Conservation (phyloP, 352 stramenopile genomes). For the Phytopythium montanum region DNA sequence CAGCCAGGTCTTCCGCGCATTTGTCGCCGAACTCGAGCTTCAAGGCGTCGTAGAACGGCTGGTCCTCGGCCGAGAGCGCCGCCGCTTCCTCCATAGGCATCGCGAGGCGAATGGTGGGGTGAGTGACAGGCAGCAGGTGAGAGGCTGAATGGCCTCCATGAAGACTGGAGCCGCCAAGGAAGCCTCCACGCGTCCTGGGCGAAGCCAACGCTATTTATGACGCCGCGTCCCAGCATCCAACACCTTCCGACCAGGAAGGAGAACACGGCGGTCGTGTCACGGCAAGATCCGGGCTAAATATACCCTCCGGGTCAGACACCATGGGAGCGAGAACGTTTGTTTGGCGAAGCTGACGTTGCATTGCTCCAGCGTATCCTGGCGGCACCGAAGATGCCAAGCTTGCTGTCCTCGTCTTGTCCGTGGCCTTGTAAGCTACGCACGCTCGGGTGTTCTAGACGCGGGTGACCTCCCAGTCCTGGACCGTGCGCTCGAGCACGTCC, state of each 20-base stretch:
- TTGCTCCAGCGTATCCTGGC: no score
- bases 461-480: conserved; percentile 73
- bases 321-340: neutral
- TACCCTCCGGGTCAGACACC: neutral
- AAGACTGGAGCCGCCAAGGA: neutral
- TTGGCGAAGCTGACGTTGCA: no score
- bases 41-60: conserved; percentile 53
- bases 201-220: neutral
- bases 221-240: neutral
- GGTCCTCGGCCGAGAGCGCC: conserved; percentile 45
- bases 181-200: neutral
- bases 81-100: conserved; percentile 47
- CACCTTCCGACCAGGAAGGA: neutral
- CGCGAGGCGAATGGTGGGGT: neutral
- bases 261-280: neutral
- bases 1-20: conserved; percentile 56
- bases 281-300: neutral
- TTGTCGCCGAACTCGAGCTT: conserved; percentile 46
- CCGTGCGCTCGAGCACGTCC: conserved; percentile 76
- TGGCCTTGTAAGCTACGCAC: neutral
- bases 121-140: no score
- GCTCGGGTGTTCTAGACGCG: conserved; percentile 33
- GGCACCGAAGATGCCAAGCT: neutral
- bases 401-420: neutral
- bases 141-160: neutral